Conservation (phyloP, 1,284 basidiomycete genomes). For the Leccinum subrobustum region DNA sequence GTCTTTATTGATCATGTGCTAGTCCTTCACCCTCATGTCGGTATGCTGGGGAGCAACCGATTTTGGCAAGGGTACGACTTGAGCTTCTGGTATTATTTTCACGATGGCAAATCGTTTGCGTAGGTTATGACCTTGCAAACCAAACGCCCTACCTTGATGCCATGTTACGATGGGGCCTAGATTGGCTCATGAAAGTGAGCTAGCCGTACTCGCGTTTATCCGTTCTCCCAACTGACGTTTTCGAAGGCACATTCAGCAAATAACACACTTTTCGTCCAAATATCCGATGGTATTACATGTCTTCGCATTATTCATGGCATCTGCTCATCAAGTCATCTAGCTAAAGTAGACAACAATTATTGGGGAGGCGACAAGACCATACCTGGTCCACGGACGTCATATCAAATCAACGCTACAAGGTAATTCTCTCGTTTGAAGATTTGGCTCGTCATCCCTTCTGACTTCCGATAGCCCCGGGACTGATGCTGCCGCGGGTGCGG, state of each 20-base stretch:
- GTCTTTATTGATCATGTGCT: conserved; percentile 3
- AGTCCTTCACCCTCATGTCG: conserved; percentile 80
- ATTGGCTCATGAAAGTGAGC: conserved; percentile 85
- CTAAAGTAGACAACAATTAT: conserved; percentile 69
- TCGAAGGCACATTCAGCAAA: conserved; percentile 77
- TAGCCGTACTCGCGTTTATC: neutral
- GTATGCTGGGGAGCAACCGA: conserved; percentile 87
- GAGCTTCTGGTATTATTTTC: neutral
- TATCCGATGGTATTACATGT: conserved; percentile 53
- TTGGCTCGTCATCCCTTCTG: neutral
- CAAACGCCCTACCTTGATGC: conserved; percentile 89
- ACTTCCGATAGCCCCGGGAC: conserved; percentile 67
- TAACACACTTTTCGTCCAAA: conserved; percentile 76
- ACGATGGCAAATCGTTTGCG: neutral
- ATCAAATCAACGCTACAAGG: conserved; percentile 70
- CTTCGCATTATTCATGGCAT: neutral
- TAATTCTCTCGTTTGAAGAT: conserved; percentile 5
- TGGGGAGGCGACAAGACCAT: conserved; percentile 88
- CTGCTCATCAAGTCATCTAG: conserved; percentile 32
- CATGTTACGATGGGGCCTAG: conserved; percentile 85
- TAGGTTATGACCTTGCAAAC: conserved; percentile 78
- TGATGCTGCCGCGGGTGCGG: conserved; percentile 80
- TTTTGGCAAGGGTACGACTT: conserved; percentile 63
- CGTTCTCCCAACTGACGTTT: neutral
- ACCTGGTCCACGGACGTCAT: conserved; percentile 72